These are phyloP conservation scores for Candida berthetii DNA, from an alignment of 805 yeast species.

Conservation along the genomic window DNA sequence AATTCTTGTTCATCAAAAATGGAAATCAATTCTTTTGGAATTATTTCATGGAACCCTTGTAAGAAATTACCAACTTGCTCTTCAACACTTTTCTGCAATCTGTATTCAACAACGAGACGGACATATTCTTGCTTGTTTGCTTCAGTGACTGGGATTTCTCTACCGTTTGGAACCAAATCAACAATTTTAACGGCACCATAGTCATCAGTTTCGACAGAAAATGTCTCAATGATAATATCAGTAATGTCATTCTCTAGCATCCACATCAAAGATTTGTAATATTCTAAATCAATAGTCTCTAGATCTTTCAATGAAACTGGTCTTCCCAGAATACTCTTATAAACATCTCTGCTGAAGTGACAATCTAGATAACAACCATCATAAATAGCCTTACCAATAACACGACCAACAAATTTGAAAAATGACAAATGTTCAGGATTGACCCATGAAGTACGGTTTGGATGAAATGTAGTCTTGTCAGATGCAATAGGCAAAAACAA, in stretches of 20 bases:
- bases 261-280: conserved; percentile 90
- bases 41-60: conserved; percentile 84
- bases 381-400: conserved; percentile 90
- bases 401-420: conserved; percentile 89
- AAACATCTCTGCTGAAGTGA: conserved; percentile 92
- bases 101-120: conserved; percentile 75
- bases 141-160: conserved; percentile 82
- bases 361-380: conserved; percentile 87
- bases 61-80: conserved; percentile 85
- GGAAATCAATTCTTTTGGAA: conserved; percentile 75
- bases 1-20: conserved; percentile 95
- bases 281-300: conserved; percentile 90
- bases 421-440: conserved; percentile 91
- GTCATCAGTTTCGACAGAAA: conserved; percentile 88
- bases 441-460: conserved; percentile 86
- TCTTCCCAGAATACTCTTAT: conserved; percentile 76
- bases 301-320: conserved; percentile 85
- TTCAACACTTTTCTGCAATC: conserved; percentile 73
- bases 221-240: conserved; percentile 90
- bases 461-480: conserved; percentile 92
- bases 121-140: conserved; percentile 90
- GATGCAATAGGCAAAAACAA: conserved; percentile 86
- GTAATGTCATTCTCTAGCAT: conserved; percentile 96
- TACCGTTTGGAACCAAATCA: conserved; percentile 79
- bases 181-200: conserved; percentile 84